Percentiles rank a stretch among this genome's conserved stretches.
Conservation (phyloP, 225 moss, liverwort and hornwort genomes). For the Marchantia paleacea region DNA sequence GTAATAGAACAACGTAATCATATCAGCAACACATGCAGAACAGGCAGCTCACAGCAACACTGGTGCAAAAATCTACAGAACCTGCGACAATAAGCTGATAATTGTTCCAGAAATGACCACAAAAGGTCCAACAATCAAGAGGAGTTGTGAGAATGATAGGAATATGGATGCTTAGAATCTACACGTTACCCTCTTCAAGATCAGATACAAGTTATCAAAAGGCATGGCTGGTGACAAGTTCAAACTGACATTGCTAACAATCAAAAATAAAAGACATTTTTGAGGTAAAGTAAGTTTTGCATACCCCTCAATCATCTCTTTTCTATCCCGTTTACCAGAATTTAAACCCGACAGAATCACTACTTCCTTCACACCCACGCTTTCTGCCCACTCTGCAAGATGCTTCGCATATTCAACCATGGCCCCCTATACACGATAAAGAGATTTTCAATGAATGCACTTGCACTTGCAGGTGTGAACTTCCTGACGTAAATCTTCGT, state of each 20-base stretch:
- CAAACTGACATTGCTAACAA: background rate
- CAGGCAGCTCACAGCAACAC: background rate
- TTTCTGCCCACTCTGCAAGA: constrained; percentile 71
- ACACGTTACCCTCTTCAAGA: background rate
- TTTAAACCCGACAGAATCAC: constrained; percentile 78
- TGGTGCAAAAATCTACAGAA: background rate
- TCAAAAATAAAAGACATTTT: background rate
- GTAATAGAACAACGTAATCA: background rate
- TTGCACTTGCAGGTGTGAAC: background rate
- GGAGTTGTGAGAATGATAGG: background rate
- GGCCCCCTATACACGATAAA: constrained; percentile 56
- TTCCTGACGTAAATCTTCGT: background rate
- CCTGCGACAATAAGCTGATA: background rate
- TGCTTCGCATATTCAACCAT: constrained; percentile 78
- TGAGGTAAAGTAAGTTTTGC: background rate
- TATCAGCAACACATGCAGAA: background rate
- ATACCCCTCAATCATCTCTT: constrained; percentile 55
- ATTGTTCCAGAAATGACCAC: background rate
- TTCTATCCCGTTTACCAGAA: constrained; percentile 70
- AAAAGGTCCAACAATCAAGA: background rate
- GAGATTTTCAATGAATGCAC: background rate
- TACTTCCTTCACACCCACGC: constrained; percentile 64
- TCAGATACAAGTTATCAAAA: background rate
- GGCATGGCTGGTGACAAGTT: background rate
- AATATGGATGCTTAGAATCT: background rate